Evolutionary conservation across 176 grass and related monocot species (phyloP), one percentile per base, ranked within the genome.

Genomic region (maize (Zea mays)): DNA sequence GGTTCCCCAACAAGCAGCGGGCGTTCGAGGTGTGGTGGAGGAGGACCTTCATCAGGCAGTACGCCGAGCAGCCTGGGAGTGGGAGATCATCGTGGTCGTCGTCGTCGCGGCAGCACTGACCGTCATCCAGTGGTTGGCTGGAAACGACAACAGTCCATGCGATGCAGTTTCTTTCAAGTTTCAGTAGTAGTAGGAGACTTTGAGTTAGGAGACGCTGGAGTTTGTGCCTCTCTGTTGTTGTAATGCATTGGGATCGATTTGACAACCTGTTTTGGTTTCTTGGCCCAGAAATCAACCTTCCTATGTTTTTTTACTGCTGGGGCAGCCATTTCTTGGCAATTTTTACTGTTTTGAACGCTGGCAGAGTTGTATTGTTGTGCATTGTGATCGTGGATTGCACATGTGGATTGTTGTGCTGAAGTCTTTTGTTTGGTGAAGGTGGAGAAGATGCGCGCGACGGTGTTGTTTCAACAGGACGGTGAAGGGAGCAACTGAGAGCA

Each of bases 11-110:
- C 79, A 88, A 93, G 61, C 93, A 93, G 84, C 84, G 90, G 72
- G 93, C 93, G 8, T 97, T 97, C 13, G 93, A 97, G 83, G 87
- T 97, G 37, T 97, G 93, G 93, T 97, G 93, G 93, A 87, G 90
- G 81, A 79, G 93, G 72, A 97, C 90, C 41, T 93, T 97, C 84
- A 49, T 97, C 65, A 88, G 90, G 87, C 93, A 90, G 9, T 90
- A 90, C 38, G 38, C 38, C 21, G 63, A 82, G 62, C 82, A 57
- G n/a, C 52, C n/a, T 3, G 42, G 42, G 42, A 1, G 42, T 3
- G 85, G 76, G 51, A 79, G 52, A 56, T 79, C 71, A 0, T 74
- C 58, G 36, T 27, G 69, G 8, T 47, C 66, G 5, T 27, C 62
- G 14, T 8, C 27, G 27, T 61, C 77, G 0, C 12, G 62, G 21